phyloP scores from a whole-genome alignment of 805 yeast species.

The Torulaspora quercuum region DNA sequence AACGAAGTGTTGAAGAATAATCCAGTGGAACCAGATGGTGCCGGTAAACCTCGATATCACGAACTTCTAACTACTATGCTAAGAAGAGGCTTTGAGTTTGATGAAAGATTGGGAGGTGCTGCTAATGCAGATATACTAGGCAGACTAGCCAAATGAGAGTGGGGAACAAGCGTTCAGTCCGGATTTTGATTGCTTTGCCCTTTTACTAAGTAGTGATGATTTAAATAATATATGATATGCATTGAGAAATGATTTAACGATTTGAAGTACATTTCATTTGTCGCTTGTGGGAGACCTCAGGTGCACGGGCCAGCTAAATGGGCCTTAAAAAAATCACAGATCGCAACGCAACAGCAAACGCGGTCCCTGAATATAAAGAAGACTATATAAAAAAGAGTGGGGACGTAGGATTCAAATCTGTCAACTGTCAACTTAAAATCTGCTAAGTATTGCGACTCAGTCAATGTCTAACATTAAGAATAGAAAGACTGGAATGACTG shows the following conservation, averaged over 20 bases:
- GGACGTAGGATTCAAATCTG: no score
- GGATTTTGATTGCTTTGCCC: neutral
- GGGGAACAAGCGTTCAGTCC: no score
- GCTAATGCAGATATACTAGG: constrained; percentile 31
- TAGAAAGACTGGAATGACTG: constrained; percentile 12
- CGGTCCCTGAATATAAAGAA: constrained; percentile 1
- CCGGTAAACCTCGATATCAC: constrained; percentile 47
- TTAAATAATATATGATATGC: constrained; percentile 1
- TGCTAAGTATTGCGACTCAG: neutral
- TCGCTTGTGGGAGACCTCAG: neutral
- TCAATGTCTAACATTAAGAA: constrained; percentile 14
- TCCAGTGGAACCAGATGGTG: constrained; percentile 49
- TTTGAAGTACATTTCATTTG: neutral
- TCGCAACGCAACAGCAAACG: constrained; percentile 3
- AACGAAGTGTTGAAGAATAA: constrained; percentile 53
- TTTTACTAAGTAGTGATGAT: no score
- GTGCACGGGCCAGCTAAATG: no score
- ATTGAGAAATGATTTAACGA: no score
- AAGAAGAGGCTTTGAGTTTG: constrained; percentile 38
- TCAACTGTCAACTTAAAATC: no score
- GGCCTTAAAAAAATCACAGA: constrained; percentile 3
- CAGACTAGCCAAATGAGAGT: constrained; percentile 30
- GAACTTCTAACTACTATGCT: constrained; percentile 40
- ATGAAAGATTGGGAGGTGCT: constrained; percentile 38
- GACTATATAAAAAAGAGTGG: neutral